A percentile compares a stretch with the other conserved stretches of the same genome.
These are phyloP conservation scores for Fraxinus latifolia DNA, from an alignment of 305 asterid species.

Conservation along the genomic window DNA sequence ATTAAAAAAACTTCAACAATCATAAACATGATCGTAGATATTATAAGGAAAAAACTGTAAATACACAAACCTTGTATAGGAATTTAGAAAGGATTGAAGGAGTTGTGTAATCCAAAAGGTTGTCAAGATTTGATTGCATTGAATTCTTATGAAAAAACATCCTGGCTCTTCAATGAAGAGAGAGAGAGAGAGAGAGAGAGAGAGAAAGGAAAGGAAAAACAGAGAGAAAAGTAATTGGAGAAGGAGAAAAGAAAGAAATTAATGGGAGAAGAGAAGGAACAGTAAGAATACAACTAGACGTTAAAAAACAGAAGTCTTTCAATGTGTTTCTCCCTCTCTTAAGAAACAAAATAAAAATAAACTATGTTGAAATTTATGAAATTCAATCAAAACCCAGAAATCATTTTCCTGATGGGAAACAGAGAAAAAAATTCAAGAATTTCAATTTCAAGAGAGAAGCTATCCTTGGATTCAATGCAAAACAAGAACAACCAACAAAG, in stretches of 20 bases:
- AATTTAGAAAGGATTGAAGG: slow-evolving; percentile 77
- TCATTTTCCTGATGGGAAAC: background rate
- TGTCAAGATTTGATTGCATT: slow-evolving; percentile 73
- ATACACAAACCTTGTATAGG: slow-evolving; percentile 57
- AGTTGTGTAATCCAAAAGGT: slow-evolving; percentile 81
- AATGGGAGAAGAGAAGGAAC: background rate
- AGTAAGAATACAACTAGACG: slow-evolving; percentile 38
- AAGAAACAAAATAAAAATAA: background rate
- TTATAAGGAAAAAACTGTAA: background rate
- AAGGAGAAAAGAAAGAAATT: slow-evolving; percentile 11
- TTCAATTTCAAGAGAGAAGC: background rate
- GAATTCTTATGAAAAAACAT: slow-evolving; percentile 50
- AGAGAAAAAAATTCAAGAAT: background rate
- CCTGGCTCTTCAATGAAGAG: slow-evolving; percentile 30
- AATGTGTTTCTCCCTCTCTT: background rate
- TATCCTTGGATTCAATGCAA: background rate
- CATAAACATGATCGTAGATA: background rate
- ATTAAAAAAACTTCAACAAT: background rate
- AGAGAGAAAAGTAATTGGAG: slow-evolving; percentile 22
- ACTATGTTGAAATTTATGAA: background rate
- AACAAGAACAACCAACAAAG: background rate
- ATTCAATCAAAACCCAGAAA: background rate
- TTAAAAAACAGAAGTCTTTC: background rate
- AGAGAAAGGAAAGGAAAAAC: slow-evolving; percentile 21
- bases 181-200: slow-evolving; percentile 20